Evolutionary conservation across 2,329 filamentous ascomycete species (phyloP), one percentile per base, ranked within the genome.

Genomic region (Claviceps digitariae): DNA sequence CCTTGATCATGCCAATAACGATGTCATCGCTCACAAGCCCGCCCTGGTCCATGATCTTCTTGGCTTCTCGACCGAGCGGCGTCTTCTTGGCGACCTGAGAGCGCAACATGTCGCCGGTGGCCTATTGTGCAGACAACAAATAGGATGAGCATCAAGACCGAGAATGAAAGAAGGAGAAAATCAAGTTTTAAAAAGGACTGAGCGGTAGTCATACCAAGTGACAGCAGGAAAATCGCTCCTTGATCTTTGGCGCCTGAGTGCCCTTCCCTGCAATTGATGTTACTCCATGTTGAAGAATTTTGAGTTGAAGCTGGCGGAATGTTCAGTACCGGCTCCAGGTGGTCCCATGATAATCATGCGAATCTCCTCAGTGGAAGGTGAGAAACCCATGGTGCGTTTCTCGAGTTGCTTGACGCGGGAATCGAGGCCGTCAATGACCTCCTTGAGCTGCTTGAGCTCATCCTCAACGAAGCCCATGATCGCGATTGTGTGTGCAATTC

Each of bases 1-100:
- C 87, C 82, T 93, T 91, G 77, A 98, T 98, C 93, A 98, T 98
- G 73, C 91, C 90, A 71, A 98, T 87, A 81, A 98, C 91, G 68
- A 98, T 98, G 69, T 97, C 91, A 72, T 98, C 93, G 71, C 90
- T 95, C 69, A 98, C 93, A 55, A 98, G 83, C 62, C 91, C 91
- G 64, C 93, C 93, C 69, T 91, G 86, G 68, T 98, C 93, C 93
- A 98, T 98, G 72, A 98, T 98, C 83, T 97, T 97, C 84, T 98
- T 98, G 61, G 93, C 93, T 77, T 96, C 90, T 67, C 87, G 82
- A 63, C 93, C 93, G 60, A 98, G 83, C 56, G 87, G 74, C 54
- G 93, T 98, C 83, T 97, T 96, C 76, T 95, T 94, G 60, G 91
- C 87, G 67, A 98, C 93, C 73, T 98, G 93, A 61, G 90, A 95